Evolutionary conservation across 2,329 filamentous ascomycete genomes (phyloP).

Genomic region (Pyricularia pennisetigena): DNA sequence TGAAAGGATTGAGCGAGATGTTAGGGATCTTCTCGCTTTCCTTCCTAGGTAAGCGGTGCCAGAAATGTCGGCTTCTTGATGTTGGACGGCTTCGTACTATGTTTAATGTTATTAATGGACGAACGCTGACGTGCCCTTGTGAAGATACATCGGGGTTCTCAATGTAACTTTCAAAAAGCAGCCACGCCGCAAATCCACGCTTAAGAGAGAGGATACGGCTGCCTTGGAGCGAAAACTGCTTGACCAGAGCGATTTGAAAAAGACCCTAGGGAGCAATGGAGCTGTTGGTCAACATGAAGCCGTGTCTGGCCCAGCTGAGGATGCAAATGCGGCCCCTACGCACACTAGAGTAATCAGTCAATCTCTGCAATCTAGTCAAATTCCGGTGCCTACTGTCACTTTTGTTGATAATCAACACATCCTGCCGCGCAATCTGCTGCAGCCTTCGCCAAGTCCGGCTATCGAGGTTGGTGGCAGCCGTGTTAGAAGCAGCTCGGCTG

Average conservation of each 20-base stretch:
- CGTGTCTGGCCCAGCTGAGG: conserved; percentile 10
- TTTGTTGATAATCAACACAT: conserved; percentile 94
- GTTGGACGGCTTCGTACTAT: neutral
- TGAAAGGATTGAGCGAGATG: conserved; percentile 84
- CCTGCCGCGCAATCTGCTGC: conserved; percentile 73
- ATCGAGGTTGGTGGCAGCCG: neutral
- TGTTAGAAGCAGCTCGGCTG: conserved; percentile 2
- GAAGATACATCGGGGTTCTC: conserved; percentile 88
- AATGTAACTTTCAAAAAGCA: conserved; percentile 93
- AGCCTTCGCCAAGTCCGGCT: conserved; percentile 32
- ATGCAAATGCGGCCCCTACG: conserved; percentile 12
- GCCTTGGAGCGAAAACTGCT: conserved; percentile 24
- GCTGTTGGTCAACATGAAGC: conserved; percentile 9
- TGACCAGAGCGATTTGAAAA: conserved; percentile 17
- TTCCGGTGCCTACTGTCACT: conserved; percentile 77
- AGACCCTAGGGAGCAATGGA: conserved; percentile 12
- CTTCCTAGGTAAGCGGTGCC: conserved; percentile 60
- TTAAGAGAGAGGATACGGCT: conserved; percentile 37
- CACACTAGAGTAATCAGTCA: conserved; percentile 52
- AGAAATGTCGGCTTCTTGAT: neutral
- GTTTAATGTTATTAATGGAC: neutral
- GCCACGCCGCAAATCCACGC: conserved; percentile 51
- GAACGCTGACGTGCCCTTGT: neutral
- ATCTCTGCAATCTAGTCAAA: conserved; percentile 56
- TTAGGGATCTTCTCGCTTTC: conserved; percentile 83